A percentile compares a stretch with the other conserved stretches of the same genome.
These are phyloP conservation scores for Beauveria australis DNA, from an alignment of 2,329 filamentous ascomycete species.

Conservation along the genomic window DNA sequence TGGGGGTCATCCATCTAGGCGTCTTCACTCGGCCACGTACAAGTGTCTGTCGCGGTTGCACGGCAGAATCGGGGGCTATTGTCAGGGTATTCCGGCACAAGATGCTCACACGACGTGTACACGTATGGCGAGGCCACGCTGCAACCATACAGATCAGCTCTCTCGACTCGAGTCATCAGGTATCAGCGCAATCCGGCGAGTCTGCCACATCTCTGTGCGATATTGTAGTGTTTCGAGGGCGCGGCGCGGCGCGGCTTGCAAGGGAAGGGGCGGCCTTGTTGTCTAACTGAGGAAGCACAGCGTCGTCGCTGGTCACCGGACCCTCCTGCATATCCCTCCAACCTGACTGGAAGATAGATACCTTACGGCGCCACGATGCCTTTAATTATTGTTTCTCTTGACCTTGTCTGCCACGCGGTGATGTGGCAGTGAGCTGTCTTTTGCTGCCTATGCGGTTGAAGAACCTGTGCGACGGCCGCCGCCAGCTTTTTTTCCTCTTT, in stretches of 20 bases:
- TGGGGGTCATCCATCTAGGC: not conserved
- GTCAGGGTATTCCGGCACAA: not conserved
- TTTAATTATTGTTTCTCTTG: not conserved
- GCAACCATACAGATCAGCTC: constrained; percentile 3
- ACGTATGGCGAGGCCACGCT: constrained; percentile 1
- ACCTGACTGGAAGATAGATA: constrained; percentile 3
- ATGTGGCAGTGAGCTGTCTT: not conserved
- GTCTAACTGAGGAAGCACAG: constrained; percentile 5
- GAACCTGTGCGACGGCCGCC: not conserved
- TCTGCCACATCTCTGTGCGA: not conserved
- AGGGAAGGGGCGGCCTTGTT: not conserved
- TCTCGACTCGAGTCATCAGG: constrained; percentile 4
- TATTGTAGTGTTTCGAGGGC: constrained; percentile 7
- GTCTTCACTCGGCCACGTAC: not conserved
- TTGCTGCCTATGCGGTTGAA: constrained; percentile 6
- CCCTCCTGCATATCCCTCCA: constrained; percentile 7
- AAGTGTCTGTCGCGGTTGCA: constrained; percentile 1
- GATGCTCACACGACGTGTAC: constrained; percentile 6
- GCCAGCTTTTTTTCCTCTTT: not conserved
- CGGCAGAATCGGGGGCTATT: not conserved
- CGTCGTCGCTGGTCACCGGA: constrained; percentile 7
- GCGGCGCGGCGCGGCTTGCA: not conserved
- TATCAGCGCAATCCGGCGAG: not conserved
- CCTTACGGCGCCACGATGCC: not conserved
- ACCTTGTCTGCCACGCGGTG: not conserved